Base-by-base conservation (phyloP, 208 protist genomes). In the Acanthamoeba culbertsoni region DNA sequence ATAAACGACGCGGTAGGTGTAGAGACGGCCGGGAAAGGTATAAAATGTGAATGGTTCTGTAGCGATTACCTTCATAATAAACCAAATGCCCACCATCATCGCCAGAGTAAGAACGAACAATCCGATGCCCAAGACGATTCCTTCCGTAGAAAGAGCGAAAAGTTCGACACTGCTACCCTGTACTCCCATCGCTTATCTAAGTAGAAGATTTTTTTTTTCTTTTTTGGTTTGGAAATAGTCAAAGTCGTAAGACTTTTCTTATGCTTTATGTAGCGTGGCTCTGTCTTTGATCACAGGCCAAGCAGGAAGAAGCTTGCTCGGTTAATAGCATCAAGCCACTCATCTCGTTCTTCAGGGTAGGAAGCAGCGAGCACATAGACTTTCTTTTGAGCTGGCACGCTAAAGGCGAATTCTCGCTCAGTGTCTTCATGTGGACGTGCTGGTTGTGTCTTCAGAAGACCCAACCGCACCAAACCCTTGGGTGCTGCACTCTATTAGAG, bases 41-140 rank as follows among this genome's bases (percentile, higher is more conserved):
- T 79, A 79, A n/a, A 79, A 79, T 12, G 68, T 79, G 68, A 79
- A 79, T 3, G 68, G 68, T 40, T 79, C 68, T 33, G 68, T 14
- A 12, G 68, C 20, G 33, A 79, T 79, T 26, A 48, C 68, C 68
- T 79, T 79, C 68, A 79, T 79, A 12, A 79, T 48, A n/a, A 79
- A 79, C 68, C 68, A 79, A 40, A 79, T 43, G 14, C 68, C 68
- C 3, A 79, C 33, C 68, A 79, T 79, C 68, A 79, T 79, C 5
- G 68, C 68, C 68, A 79, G 42, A 4, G 68, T 48, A n/a, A 79
- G 68, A 4, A 79, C 37, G 68, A 79, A 79, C 8, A 79, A 40
- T 14, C 68, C 68, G 10, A 79, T 79, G 68, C 68, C 37, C 37
- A 79, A 31, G 37, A 79, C 68, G 26, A 79, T 28, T 18, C 68